Conservation (phyloP, 2,329 filamentous ascomycete species). For the Curvularia hawaiiensis region DNA sequence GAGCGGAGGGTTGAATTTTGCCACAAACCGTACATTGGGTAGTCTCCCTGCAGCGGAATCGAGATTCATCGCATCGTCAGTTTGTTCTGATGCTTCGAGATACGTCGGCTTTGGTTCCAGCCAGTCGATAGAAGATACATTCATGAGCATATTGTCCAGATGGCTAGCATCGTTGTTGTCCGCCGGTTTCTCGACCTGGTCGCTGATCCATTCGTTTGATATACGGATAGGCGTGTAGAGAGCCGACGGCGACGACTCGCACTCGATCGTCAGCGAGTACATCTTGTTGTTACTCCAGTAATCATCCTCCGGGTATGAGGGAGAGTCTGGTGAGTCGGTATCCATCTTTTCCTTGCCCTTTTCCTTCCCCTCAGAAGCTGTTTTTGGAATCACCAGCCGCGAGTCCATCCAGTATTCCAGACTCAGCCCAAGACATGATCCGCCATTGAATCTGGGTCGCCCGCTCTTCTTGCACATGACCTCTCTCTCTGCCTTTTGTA, state of each 20-base stretch:
- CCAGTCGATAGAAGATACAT: conserved; percentile 66
- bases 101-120: conserved; percentile 71
- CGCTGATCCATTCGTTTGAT: conserved; percentile 75
- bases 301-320: conserved; percentile 38
- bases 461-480: conserved; percentile 74
- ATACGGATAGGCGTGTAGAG: conserved; percentile 68
- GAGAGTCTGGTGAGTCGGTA: conserved; percentile 29
- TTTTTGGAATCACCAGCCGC: conserved; percentile 51
- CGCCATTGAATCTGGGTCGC: conserved; percentile 71
- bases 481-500: conserved; percentile 58
- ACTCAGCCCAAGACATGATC: conserved; percentile 69
- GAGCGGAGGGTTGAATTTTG: conserved; percentile 75
- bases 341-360: conserved; percentile 48
- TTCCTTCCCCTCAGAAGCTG: conserved; percentile 33
- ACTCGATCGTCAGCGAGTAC: conserved; percentile 73
- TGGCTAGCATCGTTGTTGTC: conserved; percentile 43
- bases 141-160: conserved; percentile 49
- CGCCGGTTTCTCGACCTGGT: conserved; percentile 64
- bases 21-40: conserved; percentile 75
- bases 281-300: conserved; percentile 54
- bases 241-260: conserved; percentile 55
- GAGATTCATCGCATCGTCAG: conserved; percentile 59
- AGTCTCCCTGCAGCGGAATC: conserved; percentile 61
- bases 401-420: conserved; percentile 79
- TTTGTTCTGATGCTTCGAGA: conserved; percentile 34